These are phyloP conservation scores for Aplosporella prunicola DNA, from an alignment of 2,329 filamentous ascomycete genomes.

Conservation along the genomic window DNA sequence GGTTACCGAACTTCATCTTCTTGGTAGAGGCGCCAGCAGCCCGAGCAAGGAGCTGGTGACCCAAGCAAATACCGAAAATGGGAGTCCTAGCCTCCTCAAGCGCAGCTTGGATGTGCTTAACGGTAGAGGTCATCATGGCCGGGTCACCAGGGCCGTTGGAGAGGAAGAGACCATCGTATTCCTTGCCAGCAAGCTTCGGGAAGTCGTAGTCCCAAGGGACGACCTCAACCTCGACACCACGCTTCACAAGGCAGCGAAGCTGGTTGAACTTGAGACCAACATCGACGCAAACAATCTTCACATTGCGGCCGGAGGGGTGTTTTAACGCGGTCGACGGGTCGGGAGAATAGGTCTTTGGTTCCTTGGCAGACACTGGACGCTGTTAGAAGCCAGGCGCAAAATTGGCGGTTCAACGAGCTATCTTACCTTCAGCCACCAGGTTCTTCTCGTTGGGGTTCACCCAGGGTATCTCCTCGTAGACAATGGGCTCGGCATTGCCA, in stretches of 20 bases:
- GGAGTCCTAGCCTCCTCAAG: constrained; percentile 73
- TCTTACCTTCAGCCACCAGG: constrained; percentile 84
- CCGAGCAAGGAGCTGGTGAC: constrained; percentile 84
- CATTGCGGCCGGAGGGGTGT: constrained; percentile 76
- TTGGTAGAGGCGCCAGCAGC: constrained; percentile 74
- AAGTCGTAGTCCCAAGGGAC: constrained; percentile 97
- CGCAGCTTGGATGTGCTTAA: constrained; percentile 67
- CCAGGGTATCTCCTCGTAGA: constrained; percentile 80
- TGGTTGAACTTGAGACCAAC: constrained; percentile 99
- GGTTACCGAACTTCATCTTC: constrained; percentile 99
- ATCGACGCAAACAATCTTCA: constrained; percentile 87
- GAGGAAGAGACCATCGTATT: constrained; percentile 94
- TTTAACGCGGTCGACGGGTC: constrained; percentile 61
- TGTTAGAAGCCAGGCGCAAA: constrained; percentile 4
- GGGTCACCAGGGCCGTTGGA: constrained; percentile 97
- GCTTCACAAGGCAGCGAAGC: constrained; percentile 79
- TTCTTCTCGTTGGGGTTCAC: constrained; percentile 87
- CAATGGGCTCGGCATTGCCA: constrained; percentile 23
- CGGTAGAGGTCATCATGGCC: constrained; percentile 68
- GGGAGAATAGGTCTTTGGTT: constrained; percentile 78
- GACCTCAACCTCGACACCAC: constrained; percentile 87
- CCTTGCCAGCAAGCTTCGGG: constrained; percentile 60
- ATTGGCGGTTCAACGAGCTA: background rate
- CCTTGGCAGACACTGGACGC: constrained; percentile 72
- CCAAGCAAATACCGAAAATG: constrained; percentile 92